Percentiles rank a stretch among this genome's conserved stretches.
phyloP scores from a whole-genome alignment of 2,329 filamentous ascomycete genomes.

The Myriosclerotinia curreyana region DNA sequence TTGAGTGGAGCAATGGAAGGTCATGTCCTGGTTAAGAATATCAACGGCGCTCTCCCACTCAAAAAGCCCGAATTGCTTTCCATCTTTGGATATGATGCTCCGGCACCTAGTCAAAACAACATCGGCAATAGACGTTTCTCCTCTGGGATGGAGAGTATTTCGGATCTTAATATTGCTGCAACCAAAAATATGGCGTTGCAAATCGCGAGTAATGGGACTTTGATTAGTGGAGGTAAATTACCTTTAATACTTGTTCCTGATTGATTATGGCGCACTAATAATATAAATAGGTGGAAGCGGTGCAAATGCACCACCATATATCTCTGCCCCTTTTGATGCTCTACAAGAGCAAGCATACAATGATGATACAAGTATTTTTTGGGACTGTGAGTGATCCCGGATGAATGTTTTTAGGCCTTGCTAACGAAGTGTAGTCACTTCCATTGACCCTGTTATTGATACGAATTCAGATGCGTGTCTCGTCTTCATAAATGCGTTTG shows the following conservation, averaged over 20 bases:
- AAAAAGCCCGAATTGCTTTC: background rate
- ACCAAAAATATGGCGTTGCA: background rate
- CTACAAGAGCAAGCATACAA: background rate
- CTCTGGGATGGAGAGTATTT: background rate
- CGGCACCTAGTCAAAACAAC: background rate
- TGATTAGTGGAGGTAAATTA: background rate
- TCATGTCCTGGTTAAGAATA: background rate
- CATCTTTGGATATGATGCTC: background rate
- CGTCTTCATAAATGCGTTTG: slow-evolving; percentile 48
- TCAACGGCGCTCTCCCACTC: background rate
- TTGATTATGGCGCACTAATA: slow-evolving; percentile 40
- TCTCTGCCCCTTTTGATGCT: slow-evolving; percentile 52
- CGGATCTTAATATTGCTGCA: background rate
- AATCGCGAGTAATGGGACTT: background rate
- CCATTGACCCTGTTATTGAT: slow-evolving; percentile 47
- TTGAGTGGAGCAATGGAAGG: background rate
- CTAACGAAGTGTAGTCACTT: background rate
- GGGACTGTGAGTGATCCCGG: slow-evolving; percentile 49
- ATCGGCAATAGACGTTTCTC: background rate
- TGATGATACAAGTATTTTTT: slow-evolving; percentile 49
- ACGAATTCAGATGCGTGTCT: slow-evolving; percentile 49
- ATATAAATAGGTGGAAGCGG: slow-evolving; percentile 43
- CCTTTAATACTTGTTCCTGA: background rate
- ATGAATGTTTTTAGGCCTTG: slow-evolving; percentile 31
- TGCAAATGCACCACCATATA: slow-evolving; percentile 47